These are phyloP conservation scores for Candida labiduridarum DNA, from an alignment of 1,139 yeast species.

Conservation along the genomic window DNA sequence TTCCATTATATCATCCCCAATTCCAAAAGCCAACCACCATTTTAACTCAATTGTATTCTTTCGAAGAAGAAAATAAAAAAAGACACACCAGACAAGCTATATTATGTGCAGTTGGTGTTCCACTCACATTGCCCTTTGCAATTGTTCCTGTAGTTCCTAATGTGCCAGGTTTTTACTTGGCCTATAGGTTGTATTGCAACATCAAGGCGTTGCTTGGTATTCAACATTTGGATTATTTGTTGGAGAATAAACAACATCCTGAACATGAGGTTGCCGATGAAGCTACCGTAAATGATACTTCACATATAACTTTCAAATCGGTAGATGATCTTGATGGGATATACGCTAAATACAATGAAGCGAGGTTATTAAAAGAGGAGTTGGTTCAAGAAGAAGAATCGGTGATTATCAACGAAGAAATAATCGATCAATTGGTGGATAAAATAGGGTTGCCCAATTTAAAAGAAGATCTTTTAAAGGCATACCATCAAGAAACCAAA, in stretches of 20 bases:
- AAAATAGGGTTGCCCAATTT: slow-evolving; percentile 37
- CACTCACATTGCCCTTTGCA: slow-evolving; percentile 79
- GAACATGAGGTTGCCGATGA: slow-evolving; percentile 15
- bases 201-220: slow-evolving; percentile 80
- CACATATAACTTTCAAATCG: slow-evolving; percentile 27
- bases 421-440: slow-evolving; percentile 32
- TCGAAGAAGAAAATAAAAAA: slow-evolving; percentile 28
- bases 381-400: slow-evolving; percentile 28
- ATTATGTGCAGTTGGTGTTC: slow-evolving; percentile 63
- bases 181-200: slow-evolving; percentile 84
- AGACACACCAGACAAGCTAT: slow-evolving; percentile 38
- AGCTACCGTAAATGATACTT: slow-evolving; percentile 20
- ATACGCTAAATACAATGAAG: slow-evolving; percentile 16
- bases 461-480: slow-evolving; percentile 44
- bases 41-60: slow-evolving; percentile 33
- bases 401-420: slow-evolving; percentile 32
- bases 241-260: slow-evolving; percentile 26
- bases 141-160: slow-evolving; percentile 88
- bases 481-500: slow-evolving; percentile 48
- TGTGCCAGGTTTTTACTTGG: slow-evolving; percentile 88
- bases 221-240: slow-evolving; percentile 59
- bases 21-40: slow-evolving; percentile 37
- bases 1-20: slow-evolving; percentile 46
- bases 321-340: slow-evolving; percentile 22
- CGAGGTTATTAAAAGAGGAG: slow-evolving; percentile 11